A percentile compares a stretch with the other conserved stretches of the same genome.
These are phyloP conservation scores for Penicillium vulpinum DNA, from an alignment of 2,329 filamentous ascomycete genomes.

Conservation along the genomic window DNA sequence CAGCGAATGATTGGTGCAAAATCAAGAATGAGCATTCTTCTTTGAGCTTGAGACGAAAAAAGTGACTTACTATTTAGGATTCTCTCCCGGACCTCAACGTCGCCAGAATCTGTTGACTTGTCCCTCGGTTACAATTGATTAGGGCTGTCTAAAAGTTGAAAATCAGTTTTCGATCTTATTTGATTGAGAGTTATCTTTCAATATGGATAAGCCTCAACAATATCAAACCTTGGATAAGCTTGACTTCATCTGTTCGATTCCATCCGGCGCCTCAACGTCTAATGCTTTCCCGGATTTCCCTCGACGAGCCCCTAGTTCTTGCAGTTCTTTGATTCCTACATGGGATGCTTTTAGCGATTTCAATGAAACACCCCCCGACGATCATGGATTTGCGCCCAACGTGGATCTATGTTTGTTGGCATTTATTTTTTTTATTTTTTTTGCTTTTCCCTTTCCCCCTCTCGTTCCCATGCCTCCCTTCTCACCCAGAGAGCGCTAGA, in stretches of 20 bases:
- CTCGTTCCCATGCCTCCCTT: conserved; percentile 25
- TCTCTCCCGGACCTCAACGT: background rate
- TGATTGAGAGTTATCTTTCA: background rate
- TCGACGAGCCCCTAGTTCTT: conserved; percentile 4
- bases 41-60: background rate
- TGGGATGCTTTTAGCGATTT: conserved; percentile 8
- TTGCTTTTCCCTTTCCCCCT: conserved; percentile 19
- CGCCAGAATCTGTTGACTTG: background rate
- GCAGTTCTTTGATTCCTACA: background rate
- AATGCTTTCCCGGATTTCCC: background rate
- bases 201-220: background rate
- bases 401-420: conserved; percentile 15
- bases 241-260: background rate
- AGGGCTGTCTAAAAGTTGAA: background rate
- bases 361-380: conserved; percentile 10
- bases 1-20: background rate
- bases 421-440: conserved; percentile 19
- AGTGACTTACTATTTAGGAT: conserved; percentile 6
- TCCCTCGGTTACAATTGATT: background rate
- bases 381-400: conserved; percentile 9
- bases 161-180: background rate
- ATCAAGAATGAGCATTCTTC: background rate
- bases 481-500: conserved; percentile 41
- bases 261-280: background rate
- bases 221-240: background rate